Percentiles rank a stretch among this genome's conserved stretches.
phyloP scores from a whole-genome alignment of 495 filamentous ascomycete genomes.

The Rostrohypoxylon terebratum region DNA sequence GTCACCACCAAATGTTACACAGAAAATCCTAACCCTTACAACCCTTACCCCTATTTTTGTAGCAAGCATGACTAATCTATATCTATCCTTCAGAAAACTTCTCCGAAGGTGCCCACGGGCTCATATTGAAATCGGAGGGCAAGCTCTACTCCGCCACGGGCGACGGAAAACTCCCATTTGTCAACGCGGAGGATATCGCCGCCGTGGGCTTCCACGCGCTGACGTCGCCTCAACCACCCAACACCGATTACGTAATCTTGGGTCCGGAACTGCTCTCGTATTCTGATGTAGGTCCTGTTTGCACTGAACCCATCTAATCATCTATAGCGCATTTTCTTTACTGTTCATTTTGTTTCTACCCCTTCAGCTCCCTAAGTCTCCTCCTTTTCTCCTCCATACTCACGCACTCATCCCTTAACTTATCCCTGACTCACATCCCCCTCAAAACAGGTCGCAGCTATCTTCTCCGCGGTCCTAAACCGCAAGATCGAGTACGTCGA shows the following conservation, averaged over 20 bases:
- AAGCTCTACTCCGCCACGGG: slow-evolving; percentile 59
- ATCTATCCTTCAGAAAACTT: slow-evolving; percentile 46
- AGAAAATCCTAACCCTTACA: not conserved
- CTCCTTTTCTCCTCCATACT: not conserved
- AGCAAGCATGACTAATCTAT: not conserved
- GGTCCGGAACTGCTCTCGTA: slow-evolving; percentile 62
- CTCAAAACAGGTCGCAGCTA: slow-evolving; percentile 54
- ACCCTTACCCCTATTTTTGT: not conserved
- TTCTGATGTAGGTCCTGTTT: slow-evolving; percentile 53
- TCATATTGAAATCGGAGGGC: slow-evolving; percentile 55
- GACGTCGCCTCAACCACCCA: slow-evolving; percentile 54
- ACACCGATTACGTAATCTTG: slow-evolving; percentile 59
- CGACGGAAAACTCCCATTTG: slow-evolving; percentile 59
- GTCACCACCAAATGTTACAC: not conserved
- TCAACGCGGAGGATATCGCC: slow-evolving; percentile 63
- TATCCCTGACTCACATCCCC: not conserved
- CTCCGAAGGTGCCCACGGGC: slow-evolving; percentile 47
- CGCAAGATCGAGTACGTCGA: slow-evolving; percentile 60
- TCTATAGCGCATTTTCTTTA: not conserved
- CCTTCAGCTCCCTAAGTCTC: not conserved
- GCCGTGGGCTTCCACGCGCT: slow-evolving; percentile 58
- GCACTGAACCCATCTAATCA: not conserved
- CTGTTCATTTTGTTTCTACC: no score
- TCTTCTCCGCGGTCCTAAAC: slow-evolving; percentile 54
- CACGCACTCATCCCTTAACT: no score